Conservation (phyloP, 805 yeast genomes). For the Candida koratica region DNA sequence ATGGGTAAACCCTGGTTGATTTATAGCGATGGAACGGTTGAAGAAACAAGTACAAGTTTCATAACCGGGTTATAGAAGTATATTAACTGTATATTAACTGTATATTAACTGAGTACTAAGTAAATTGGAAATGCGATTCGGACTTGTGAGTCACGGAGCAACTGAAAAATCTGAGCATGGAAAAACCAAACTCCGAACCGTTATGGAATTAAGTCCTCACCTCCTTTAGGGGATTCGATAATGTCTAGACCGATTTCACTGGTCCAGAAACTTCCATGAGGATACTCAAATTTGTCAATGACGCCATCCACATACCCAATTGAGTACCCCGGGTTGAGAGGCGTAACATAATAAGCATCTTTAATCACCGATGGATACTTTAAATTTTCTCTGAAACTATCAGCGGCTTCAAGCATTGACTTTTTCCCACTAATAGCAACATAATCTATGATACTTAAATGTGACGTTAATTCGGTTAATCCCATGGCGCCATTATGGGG, state of each 20-base stretch:
- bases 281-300: slow-evolving; percentile 14
- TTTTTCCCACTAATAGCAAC: slow-evolving; percentile 15
- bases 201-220: slow-evolving; percentile 9
- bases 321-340: slow-evolving; percentile 17
- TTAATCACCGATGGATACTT: slow-evolving; percentile 14
- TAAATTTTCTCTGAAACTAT: slow-evolving; percentile 16
- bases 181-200: not conserved
- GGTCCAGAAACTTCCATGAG: slow-evolving; percentile 15
- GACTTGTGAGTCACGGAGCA: too few species aligned
- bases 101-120: too few species aligned
- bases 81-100: too few species aligned
- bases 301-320: slow-evolving; percentile 16
- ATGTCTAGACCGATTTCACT: slow-evolving; percentile 18
- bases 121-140: too few species aligned
- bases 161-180: too few species aligned
- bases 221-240: slow-evolving; percentile 16
- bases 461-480: slow-evolving; percentile 15
- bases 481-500: slow-evolving; percentile 19
- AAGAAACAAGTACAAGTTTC: too few species aligned
- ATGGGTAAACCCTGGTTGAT: too few species aligned
- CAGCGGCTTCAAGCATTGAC: slow-evolving; percentile 18
- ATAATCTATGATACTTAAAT: slow-evolving; percentile 15
- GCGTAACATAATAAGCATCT: slow-evolving; percentile 17
- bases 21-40: too few species aligned
- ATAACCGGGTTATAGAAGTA: too few species aligned